Conservation (phyloP, 2,329 filamentous ascomycete genomes). For the Diaporthe helianthi region DNA sequence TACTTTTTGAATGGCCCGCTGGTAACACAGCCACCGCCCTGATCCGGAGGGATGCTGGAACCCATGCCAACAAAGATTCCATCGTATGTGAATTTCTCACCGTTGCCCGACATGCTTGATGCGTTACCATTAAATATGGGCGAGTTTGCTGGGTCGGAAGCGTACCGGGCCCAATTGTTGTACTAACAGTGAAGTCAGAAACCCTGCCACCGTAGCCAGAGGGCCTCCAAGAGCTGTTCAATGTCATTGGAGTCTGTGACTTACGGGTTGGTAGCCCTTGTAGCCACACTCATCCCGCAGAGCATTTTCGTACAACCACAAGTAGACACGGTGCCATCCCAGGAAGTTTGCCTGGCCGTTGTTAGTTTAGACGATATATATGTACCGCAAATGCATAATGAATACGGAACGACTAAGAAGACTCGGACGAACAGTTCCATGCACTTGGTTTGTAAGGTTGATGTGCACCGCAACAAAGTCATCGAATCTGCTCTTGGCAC, state of each 20-base stretch:
- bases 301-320: constrained; percentile 18
- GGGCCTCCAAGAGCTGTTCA: no score
- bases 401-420: neutral
- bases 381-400: no score
- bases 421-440: constrained; percentile 5
- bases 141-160: neutral
- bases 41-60: constrained; percentile 2
- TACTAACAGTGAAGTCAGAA: neutral
- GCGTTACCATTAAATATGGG: constrained; percentile 27
- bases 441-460: neutral
- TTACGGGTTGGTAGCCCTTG: constrained; percentile 25
- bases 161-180: constrained; percentile 21
- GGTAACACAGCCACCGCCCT: constrained; percentile 28
- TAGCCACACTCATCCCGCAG: constrained; percentile 29
- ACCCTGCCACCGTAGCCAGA: neutral
- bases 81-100: neutral
- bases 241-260: neutral
- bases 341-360: constrained; percentile 25
- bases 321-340: constrained; percentile 19
- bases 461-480: constrained; percentile 22
- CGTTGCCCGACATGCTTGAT: constrained; percentile 24
- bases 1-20: constrained; percentile 22
- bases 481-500: constrained; percentile 22
- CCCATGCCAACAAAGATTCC: neutral
- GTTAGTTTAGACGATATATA: neutral